Conservation (phyloP, 1,139 yeast species). For the Yamadazyma atlantica region DNA sequence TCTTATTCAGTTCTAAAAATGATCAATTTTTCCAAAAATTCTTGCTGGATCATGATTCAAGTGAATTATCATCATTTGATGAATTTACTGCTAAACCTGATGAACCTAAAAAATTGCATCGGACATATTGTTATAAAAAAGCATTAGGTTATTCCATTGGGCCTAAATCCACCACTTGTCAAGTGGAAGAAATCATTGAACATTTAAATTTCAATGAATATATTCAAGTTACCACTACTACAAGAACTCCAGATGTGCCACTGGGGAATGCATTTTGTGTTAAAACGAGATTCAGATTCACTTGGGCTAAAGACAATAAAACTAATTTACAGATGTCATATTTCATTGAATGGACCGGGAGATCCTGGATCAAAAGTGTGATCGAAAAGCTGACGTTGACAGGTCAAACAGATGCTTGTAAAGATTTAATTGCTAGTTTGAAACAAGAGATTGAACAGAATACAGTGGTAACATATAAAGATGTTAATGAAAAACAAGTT, state of each 20-base stretch:
- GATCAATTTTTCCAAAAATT: conserved; percentile 40
- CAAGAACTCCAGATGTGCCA: conserved; percentile 60
- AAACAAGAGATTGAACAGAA: conserved; percentile 21
- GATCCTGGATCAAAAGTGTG: conserved; percentile 56
- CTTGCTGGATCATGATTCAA: conserved; percentile 47
- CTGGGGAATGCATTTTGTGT: conserved; percentile 57
- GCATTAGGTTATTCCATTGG: conserved; percentile 56
- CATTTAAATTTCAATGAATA: conserved; percentile 38
- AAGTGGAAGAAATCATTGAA: conserved; percentile 45
- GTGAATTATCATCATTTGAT: conserved; percentile 43
- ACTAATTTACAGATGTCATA: conserved; percentile 45
- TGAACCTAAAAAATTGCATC: conserved; percentile 29
- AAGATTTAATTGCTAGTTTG: conserved; percentile 30
- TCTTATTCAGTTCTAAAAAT: conserved; percentile 45
- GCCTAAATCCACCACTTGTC: conserved; percentile 56
- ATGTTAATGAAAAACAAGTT: conserved; percentile 4
- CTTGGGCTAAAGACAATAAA: conserved; percentile 46
- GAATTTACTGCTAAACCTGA: conserved; percentile 35
- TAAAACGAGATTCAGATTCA: conserved; percentile 45
- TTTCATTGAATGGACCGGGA: conserved; percentile 53
- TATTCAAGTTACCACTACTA: conserved; percentile 36
- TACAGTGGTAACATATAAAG: conserved; percentile 5
- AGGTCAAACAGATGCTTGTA: conserved; percentile 47
- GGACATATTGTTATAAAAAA: conserved; percentile 45
- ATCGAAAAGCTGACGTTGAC: conserved; percentile 51